Base-by-base conservation (phyloP, 140 eudicot species). In the Cichorium intybus region DNA sequence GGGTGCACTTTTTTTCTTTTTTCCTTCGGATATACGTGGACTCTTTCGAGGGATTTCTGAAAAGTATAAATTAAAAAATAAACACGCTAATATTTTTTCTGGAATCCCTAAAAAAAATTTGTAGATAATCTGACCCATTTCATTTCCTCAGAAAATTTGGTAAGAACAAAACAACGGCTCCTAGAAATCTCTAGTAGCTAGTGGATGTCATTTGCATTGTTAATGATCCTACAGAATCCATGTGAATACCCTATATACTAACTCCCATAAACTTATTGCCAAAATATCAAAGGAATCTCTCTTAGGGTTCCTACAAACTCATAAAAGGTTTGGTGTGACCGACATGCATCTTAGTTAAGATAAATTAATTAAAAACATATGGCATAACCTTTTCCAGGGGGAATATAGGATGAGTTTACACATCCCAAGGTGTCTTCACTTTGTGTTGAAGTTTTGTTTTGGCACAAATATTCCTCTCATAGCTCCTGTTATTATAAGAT, bases 251-350 rank as follows among this genome's bases (percentile, higher is more conserved):
- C 49, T 67, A 47, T 56, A 27, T 50, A 41, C 83, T 62, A 73
- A 68, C 68, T 24, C 75, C 76, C 83, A 78, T 72, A 66, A 56
- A 73, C 72, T 78, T 61, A 46, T 68, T 6, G 73, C 83, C 83
- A 78, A 67, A 68, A 21, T 68, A 27, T 67, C 54, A 68, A 55
- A 24, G 63, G 71, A 77, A 78, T 73, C 68, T 66, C 14, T 60
- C 15, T 62, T 41, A 39, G 75, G 71, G 64, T 78, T 78, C 75
- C 76, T 53, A 72, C 56, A 48, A 60, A 67, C 71, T 29, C 28
- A 56, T 69, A 56, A 69, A 69, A 69, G 53, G 20, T 53, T 52
- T 29, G 23, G 21, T 43, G 52, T 63, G 49, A 34, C 72, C 37
- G 55, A 62, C 65, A 62, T 73, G 45, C 56, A 55, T 72, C 63